Percentiles rank a stretch among this genome's conserved stretches.
Conservation (phyloP, 1,284 basidiomycete genomes). For the Heterobasidion parviporum region DNA sequence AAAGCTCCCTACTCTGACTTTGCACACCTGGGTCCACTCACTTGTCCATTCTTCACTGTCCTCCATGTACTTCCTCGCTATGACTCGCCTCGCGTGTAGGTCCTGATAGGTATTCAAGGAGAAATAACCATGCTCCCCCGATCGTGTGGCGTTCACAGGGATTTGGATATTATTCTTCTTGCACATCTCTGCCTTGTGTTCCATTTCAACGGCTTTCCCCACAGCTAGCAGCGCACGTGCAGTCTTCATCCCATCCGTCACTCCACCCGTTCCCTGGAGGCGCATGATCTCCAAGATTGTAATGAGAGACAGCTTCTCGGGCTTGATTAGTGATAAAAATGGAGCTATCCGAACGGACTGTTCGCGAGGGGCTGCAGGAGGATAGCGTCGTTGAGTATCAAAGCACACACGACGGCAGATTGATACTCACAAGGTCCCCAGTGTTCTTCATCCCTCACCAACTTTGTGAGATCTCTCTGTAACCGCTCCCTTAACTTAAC, state of each 20-base stretch:
- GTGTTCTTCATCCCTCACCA: conserved; percentile 34
- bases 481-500: conserved; percentile 50
- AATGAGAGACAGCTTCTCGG: conserved; percentile 81
- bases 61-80: conserved; percentile 57
- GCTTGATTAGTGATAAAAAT: conserved; percentile 71
- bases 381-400: neutral
- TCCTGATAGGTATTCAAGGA: conserved; percentile 47
- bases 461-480: conserved; percentile 43
- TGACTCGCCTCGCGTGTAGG: conserved; percentile 50
- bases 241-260: conserved; percentile 86
- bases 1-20: conserved; percentile 78
- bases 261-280: conserved; percentile 69
- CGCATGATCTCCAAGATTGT: conserved; percentile 90
- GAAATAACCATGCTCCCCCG: conserved; percentile 42
- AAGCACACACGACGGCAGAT: neutral
- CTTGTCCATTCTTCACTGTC: conserved; percentile 67
- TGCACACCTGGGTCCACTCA: conserved; percentile 74
- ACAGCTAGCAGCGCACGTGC: conserved; percentile 78
- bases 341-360: conserved; percentile 29
- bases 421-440: conserved; percentile 9
- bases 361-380: neutral
- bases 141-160: conserved; percentile 26
- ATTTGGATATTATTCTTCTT: conserved; percentile 54
- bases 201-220: conserved; percentile 82
- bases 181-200: conserved; percentile 82